Conservation (phyloP, 352 stramenopile species). For the Phytophthora kernoviae region DNA sequence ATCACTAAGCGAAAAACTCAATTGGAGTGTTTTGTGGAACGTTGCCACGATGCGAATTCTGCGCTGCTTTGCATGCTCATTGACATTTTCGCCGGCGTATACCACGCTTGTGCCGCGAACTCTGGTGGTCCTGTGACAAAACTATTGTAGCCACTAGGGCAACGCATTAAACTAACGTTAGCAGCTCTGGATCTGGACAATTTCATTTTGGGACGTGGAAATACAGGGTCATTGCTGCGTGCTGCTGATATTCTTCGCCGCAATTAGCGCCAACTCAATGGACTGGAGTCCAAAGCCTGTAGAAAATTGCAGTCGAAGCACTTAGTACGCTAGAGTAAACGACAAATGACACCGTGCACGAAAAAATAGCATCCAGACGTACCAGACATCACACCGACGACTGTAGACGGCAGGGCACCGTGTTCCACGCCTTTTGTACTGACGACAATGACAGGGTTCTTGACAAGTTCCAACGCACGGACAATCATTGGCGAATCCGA, state of each 20-base stretch:
- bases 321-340: no score
- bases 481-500: slow-evolving; percentile 38
- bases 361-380: not conserved
- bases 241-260: slow-evolving; percentile 20
- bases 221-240: slow-evolving; percentile 2
- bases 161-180: no score
- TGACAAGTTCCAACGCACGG: slow-evolving; percentile 35
- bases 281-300: slow-evolving; percentile 23
- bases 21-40: no score
- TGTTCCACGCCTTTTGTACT: slow-evolving; percentile 37
- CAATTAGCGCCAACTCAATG: slow-evolving; percentile 15
- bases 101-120: no score
- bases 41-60: no score
- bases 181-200: not conserved
- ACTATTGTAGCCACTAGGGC: no score
- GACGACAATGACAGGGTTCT: slow-evolving; percentile 39
- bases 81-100: no score
- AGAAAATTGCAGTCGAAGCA: not conserved
- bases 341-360: no score
- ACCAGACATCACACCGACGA: slow-evolving; percentile 48
- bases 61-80: no score
- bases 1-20: not conserved
- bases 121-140: no score
- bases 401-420: slow-evolving; percentile 31
- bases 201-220: not conserved